These are phyloP conservation scores for Catunica adiposa DNA, from an alignment of 2,329 filamentous ascomycete genomes.

Conservation along the genomic window DNA sequence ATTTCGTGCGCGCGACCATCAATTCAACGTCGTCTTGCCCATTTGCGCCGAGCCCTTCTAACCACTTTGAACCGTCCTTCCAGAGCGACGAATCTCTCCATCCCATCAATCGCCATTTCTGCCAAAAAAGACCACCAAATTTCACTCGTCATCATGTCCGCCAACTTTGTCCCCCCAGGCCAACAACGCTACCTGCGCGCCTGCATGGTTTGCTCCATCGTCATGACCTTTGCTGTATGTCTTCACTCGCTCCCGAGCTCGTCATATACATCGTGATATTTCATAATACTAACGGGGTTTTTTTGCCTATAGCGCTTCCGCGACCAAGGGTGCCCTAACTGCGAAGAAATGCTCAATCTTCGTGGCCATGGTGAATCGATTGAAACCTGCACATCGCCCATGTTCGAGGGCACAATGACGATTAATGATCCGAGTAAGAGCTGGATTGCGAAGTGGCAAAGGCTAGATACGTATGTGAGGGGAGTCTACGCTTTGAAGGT, in stretches of 20 bases:
- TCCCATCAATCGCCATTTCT: not conserved
- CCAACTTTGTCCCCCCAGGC: slow-evolving; percentile 46
- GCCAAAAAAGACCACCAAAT: not conserved
- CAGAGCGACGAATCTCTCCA: too few species aligned
- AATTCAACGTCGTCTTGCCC: not conserved
- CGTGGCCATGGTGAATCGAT: slow-evolving; percentile 63
- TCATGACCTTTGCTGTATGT: slow-evolving; percentile 61
- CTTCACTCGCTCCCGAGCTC: slow-evolving; percentile 3
- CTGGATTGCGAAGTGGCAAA: slow-evolving; percentile 96
- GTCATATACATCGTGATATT: too few species aligned
- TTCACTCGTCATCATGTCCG: slow-evolving; percentile 6
- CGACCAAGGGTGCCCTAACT: slow-evolving; percentile 84
- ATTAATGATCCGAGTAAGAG: slow-evolving; percentile 66
- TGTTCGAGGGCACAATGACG: slow-evolving; percentile 84
- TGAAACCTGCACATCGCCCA: slow-evolving; percentile 84
- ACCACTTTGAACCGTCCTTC: too few species aligned
- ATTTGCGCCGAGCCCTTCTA: too few species aligned
- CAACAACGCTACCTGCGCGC: slow-evolving; percentile 80
- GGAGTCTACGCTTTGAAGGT: slow-evolving; percentile 95
- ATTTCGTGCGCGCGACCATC: not conserved
- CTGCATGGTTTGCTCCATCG: slow-evolving; percentile 97
- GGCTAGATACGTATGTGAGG: slow-evolving; percentile 70
- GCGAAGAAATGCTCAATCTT: slow-evolving; percentile 80
- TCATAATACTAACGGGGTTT: slow-evolving; percentile 1
- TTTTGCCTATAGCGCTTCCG: slow-evolving; percentile 53